Conservation (phyloP, 164 flowering plant species). For the Pachysandra terminalis region DNA sequence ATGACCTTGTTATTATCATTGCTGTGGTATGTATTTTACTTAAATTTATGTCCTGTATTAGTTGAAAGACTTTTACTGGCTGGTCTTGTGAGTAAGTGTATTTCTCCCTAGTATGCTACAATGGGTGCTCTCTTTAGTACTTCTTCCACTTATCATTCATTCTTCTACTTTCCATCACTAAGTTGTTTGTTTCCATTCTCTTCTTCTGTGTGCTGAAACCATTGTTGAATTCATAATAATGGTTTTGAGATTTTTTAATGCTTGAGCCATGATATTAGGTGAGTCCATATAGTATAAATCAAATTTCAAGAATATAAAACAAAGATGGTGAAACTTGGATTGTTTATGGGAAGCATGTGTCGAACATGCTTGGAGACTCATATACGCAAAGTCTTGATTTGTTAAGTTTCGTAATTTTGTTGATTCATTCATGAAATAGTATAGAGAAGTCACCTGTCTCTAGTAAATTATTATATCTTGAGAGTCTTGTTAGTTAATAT, state of each 20-base stretch:
- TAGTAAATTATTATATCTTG: too few species aligned
- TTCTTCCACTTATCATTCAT: not conserved
- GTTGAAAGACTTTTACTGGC: not conserved
- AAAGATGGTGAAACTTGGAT: too few species aligned
- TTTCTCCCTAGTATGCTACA: not conserved
- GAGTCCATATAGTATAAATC: too few species aligned
- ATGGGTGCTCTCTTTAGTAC: not conserved
- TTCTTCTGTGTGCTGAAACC: not conserved
- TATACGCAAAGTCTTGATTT: too few species aligned
- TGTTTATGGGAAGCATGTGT: too few species aligned
- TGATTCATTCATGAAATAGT: too few species aligned
- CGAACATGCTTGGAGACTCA: too few species aligned
- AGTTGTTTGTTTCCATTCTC: not conserved
- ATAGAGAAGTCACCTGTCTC: too few species aligned
- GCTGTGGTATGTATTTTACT: slow-evolving; percentile 77
- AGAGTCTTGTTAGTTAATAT: too few species aligned
- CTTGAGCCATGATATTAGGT: too few species aligned
- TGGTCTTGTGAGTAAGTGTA: not conserved
- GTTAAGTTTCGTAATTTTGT: too few species aligned
- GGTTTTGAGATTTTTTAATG: not conserved
- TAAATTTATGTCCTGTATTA: not conserved
- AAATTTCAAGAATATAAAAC: too few species aligned
- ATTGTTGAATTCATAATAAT: not conserved
- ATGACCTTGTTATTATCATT: slow-evolving; percentile 88
- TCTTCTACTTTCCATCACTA: not conserved